Evolutionary conservation across 768 basidiomycete genomes (phyloP).

Genomic region (Phlebiopsis gigantea): DNA sequence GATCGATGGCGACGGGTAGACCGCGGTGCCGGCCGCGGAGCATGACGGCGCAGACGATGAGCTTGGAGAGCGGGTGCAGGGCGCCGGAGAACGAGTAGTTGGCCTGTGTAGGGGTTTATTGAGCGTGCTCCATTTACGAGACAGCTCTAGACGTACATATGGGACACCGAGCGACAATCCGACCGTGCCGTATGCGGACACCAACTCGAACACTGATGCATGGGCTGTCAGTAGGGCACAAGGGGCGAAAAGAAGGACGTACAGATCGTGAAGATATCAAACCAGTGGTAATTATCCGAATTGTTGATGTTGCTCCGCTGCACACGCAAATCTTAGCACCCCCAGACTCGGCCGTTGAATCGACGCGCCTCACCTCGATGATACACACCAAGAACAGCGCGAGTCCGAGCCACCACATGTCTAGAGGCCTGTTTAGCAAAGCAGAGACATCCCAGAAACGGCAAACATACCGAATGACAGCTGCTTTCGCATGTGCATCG

Average conservation of each 20-base stretch:
- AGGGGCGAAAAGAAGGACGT: slow-evolving; percentile 24
- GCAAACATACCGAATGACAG: slow-evolving; percentile 85
- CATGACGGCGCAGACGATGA: slow-evolving; percentile 86
- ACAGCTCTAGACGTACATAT: slow-evolving; percentile 36
- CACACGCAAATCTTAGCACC: not conserved
- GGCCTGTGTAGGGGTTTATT: slow-evolving; percentile 38
- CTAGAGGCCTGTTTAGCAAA: slow-evolving; percentile 33
- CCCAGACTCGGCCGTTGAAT: not conserved
- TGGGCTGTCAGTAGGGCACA: not conserved
- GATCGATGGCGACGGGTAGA: slow-evolving; percentile 81
- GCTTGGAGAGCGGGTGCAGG: slow-evolving; percentile 76
- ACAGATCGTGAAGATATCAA: slow-evolving; percentile 81
- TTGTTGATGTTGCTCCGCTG: slow-evolving; percentile 60
- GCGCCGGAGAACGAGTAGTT: slow-evolving; percentile 80
- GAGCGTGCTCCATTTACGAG: slow-evolving; percentile 9
- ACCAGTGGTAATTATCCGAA: slow-evolving; percentile 54
- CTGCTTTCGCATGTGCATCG: slow-evolving; percentile 81
- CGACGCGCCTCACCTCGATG: slow-evolving; percentile 63
- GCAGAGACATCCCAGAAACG: not conserved
- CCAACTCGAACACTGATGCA: slow-evolving; percentile 76
- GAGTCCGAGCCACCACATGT: slow-evolving; percentile 93
- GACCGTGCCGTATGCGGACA: slow-evolving; percentile 85
- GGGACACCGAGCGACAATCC: slow-evolving; percentile 88
- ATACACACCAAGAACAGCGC: slow-evolving; percentile 90
- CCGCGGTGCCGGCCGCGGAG: slow-evolving; percentile 90